Base-by-base conservation (phyloP, 2,329 filamentous ascomycete genomes). In the Neofusicoccum umdonicola region DNA sequence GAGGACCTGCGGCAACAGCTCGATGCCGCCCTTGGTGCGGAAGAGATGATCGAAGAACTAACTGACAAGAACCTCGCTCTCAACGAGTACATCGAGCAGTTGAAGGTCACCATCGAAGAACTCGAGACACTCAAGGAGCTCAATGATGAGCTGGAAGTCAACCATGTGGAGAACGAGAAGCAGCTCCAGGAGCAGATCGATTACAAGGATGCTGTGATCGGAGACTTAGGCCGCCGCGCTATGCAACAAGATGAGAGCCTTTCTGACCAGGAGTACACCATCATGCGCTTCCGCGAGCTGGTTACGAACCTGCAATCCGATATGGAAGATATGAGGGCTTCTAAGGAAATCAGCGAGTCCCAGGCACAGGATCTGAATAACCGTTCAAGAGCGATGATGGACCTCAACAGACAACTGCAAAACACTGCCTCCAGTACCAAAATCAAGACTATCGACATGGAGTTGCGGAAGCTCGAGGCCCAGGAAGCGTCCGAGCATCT, bases 101-200 rank as follows among this genome's bases (percentile, higher is more conserved):
- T 97, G 60, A 90, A 90, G 71, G 87, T 87, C 17, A 88, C 90
- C 7, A 90, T 98, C 66, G 90, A 93, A 67, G 94, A 98, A 68
- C 84, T 98, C 11, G 92, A 97, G 76, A 92, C 87, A 66, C 80
- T 98, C 62, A 93, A 93, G 74, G 94, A 99, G 74, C 88, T 98
- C 70, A 96, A 92, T 70, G 93, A 98, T 72, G 95, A 99, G 77
- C 87, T 99, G 3, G 93, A 97, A 75, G 86, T 92, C 71, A 97
- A 97, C 73, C 93, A 97, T 73, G 87, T 95, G 3, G 93, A 97
- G 73, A 91, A 93, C 41, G 92, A 96, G 75, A 96, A 94, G 76
- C 93, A 98, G 74, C 86, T 99, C 78, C 93, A 97, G 75, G 91
- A 96, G 71, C 93, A 97, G 71, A 86, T 98, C 63, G 93, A 97